Conservation (phyloP, 2,329 filamentous ascomycete species). For the Phialophora tarda region DNA sequence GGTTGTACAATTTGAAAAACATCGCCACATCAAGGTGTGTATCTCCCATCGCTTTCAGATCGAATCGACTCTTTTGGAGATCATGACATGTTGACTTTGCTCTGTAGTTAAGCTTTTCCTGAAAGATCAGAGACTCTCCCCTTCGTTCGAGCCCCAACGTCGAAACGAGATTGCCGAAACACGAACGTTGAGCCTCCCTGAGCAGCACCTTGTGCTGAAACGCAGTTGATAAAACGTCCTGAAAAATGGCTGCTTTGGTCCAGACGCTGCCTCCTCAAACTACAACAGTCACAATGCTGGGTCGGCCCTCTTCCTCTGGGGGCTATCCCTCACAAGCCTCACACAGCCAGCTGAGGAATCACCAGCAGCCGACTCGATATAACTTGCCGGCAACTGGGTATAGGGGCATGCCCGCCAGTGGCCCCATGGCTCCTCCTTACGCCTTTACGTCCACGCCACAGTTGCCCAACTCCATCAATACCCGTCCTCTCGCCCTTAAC, state of each 20-base stretch:
- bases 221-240: slow-evolving; percentile 25
- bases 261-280: slow-evolving; percentile 80
- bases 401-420: slow-evolving; percentile 62
- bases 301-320: slow-evolving; percentile 69
- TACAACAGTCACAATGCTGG: slow-evolving; percentile 76
- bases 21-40: slow-evolving; percentile 22
- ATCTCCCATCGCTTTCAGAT: not conserved
- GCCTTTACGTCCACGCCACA: slow-evolving; percentile 75
- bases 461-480: slow-evolving; percentile 55
- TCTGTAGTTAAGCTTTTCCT: slow-evolving; percentile 3
- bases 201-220: slow-evolving; percentile 12
- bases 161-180: slow-evolving; percentile 15
- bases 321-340: slow-evolving; percentile 54
- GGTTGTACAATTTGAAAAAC: slow-evolving; percentile 16
- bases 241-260: slow-evolving; percentile 81
- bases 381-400: slow-evolving; percentile 51
- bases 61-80: not conserved
- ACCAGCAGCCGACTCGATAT: slow-evolving; percentile 54
- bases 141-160: slow-evolving; percentile 16
- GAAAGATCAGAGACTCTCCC: slow-evolving; percentile 16
- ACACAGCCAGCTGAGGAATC: slow-evolving; percentile 50
- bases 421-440: slow-evolving; percentile 77
- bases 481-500: slow-evolving; percentile 23
- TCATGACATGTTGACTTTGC: slow-evolving; percentile 11
- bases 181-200: not conserved